Percentiles rank a stretch among this genome's conserved stretches.
phyloP scores from a whole-genome alignment of 768 basidiomycete genomes.

The Amyloporia xantha region DNA sequence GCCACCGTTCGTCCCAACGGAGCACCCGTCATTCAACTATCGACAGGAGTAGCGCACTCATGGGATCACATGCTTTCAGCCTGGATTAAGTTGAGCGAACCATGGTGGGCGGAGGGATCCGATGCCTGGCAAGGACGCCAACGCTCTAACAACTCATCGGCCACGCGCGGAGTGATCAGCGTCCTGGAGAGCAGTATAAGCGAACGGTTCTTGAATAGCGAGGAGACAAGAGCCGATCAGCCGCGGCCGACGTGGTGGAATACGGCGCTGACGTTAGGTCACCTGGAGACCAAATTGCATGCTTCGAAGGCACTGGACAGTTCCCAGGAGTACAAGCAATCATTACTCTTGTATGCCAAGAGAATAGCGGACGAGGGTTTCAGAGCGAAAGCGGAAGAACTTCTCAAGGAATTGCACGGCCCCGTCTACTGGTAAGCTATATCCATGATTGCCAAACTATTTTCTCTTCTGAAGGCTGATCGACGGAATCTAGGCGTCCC shows the following conservation, averaged over 20 bases:
- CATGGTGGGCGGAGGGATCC: slow-evolving; percentile 83
- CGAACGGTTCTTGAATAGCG: slow-evolving; percentile 16
- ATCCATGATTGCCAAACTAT: neutral
- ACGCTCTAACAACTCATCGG: slow-evolving; percentile 34
- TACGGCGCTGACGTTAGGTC: slow-evolving; percentile 77
- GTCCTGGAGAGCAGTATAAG: slow-evolving; percentile 27
- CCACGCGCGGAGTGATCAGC: slow-evolving; percentile 47
- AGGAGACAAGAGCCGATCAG: slow-evolving; percentile 26
- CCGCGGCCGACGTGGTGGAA: slow-evolving; percentile 74
- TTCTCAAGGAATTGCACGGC: slow-evolving; percentile 85
- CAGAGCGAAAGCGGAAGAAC: slow-evolving; percentile 81
- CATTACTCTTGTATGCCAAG: slow-evolving; percentile 70
- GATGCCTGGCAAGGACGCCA: slow-evolving; percentile 77
- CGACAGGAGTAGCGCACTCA: slow-evolving; percentile 71
- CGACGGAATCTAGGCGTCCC: slow-evolving; percentile 56
- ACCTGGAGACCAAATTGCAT: slow-evolving; percentile 79
- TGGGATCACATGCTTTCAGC: slow-evolving; percentile 62
- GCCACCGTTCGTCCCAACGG: slow-evolving; percentile 75
- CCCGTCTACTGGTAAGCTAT: slow-evolving; percentile 79
- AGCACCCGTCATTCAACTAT: slow-evolving; percentile 66
- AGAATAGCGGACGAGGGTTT: slow-evolving; percentile 88
- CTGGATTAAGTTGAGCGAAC: slow-evolving; percentile 73
- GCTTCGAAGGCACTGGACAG: slow-evolving; percentile 74
- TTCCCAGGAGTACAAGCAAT: slow-evolving; percentile 76
- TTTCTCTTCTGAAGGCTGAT: too few relatives aligned